Base-by-base conservation (phyloP, 2,329 filamentous ascomycete species). In the Fusarium torreyae region DNA sequence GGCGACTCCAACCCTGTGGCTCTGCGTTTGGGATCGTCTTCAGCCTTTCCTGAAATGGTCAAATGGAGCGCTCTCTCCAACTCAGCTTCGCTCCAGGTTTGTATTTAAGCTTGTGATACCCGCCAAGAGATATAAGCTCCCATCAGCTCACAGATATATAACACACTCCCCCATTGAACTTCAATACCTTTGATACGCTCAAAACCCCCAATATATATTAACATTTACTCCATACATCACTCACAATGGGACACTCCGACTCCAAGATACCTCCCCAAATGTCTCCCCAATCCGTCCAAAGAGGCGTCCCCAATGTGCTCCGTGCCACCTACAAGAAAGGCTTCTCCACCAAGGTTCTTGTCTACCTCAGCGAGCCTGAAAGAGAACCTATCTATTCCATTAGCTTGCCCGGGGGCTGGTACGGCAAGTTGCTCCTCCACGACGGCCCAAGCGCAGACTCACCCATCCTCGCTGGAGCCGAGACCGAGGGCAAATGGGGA, bases 381-480 rank as follows among this genome's bases (percentile, higher is more conserved):
- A 36, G 39, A 18, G 43, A 66, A 1, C 57, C 50, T 7, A 40
- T 33, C 5, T 58, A 63, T 31, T 34, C 48, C 15, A 3, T 63
- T 15, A 43, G 13, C 14, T 20, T 64, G 1, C 54, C 56, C 6
- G 5, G 26, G 3, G 57, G 28, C 24, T 54, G 49, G 38, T 68
- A 57, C 24, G 63, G 57, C 11, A 43, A 40, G 18, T 45, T 74
- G 13, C n/a, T 52, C 6, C 28, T 71, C 7, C 46, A 71, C 20
- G 43, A 46, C 4, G 53, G 28, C 4, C 36, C 56, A n/a, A 59
- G 10, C 2, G 20, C 34, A 6, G 48, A 63, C 2, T 24, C 22
- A 6, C 36, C 55, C 2, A n/a, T 33, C 11, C 54, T 73, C 20
- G 49, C 58, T 4, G 39, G 36, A 3, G 13, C 44, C 11, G 57